Evolutionary conservation across 2,329 filamentous ascomycete genomes (phyloP).

Genomic region (Diaporthe amygdali): DNA sequence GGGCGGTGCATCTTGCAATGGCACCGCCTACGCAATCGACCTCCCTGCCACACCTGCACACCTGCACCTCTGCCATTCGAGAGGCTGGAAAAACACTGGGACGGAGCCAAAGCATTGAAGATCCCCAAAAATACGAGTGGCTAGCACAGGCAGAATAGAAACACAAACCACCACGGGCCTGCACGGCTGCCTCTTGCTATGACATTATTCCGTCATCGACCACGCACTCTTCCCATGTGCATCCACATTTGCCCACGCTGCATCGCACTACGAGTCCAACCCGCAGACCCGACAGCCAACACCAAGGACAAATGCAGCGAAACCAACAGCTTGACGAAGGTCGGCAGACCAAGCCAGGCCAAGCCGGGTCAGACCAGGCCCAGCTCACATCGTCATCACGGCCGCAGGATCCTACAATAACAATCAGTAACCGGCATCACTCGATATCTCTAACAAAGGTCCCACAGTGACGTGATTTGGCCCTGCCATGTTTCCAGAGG

Average conservation of each 20-base stretch:
- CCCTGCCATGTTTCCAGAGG: not conserved
- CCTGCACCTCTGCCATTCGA: slow-evolving; percentile 12
- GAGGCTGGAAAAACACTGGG: slow-evolving; percentile 15
- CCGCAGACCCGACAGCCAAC: not conserved
- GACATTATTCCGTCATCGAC: slow-evolving; percentile 7
- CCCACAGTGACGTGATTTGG: slow-evolving; percentile 21
- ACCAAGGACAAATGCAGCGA: not conserved
- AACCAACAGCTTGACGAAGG: not conserved
- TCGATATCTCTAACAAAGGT: not conserved
- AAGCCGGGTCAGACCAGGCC: not conserved
- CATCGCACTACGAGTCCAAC: not conserved
- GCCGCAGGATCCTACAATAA: not conserved
- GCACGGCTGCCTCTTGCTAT: slow-evolving; percentile 7
- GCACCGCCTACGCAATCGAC: slow-evolving; percentile 1
- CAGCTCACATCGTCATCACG: slow-evolving; percentile 8
- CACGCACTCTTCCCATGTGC: not conserved
- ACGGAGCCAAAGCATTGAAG: not conserved
- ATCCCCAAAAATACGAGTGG: slow-evolving; percentile 19
- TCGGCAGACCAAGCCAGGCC: not conserved
- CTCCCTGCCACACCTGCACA: slow-evolving; percentile 11
- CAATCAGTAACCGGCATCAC: not conserved
- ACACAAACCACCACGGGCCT: not conserved
- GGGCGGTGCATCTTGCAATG: not conserved
- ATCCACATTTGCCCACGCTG: not conserved
- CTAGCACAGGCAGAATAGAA: slow-evolving; percentile 18